A percentile compares a stretch with the other conserved stretches of the same genome.
Conservation (phyloP, 1,284 basidiomycete species). For the Athelia psychrophila region DNA sequence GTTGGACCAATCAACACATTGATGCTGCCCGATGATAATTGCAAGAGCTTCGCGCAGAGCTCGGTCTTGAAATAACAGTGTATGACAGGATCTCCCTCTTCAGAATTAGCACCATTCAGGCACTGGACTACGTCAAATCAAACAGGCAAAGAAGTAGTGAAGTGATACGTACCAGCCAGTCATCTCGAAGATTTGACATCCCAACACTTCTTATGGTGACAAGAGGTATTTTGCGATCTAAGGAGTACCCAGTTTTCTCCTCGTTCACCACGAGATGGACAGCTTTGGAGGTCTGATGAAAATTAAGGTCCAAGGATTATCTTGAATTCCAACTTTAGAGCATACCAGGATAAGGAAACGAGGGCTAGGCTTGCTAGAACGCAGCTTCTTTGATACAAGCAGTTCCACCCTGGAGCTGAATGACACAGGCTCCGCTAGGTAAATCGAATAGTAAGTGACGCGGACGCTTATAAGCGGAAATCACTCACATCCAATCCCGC, state of each 20-base stretch:
- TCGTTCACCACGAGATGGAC: conserved; percentile 78
- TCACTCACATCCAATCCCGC: conserved; percentile 70
- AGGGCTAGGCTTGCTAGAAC: conserved; percentile 92
- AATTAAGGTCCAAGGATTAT: conserved; percentile 5
- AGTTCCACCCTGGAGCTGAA: conserved; percentile 89
- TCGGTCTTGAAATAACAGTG: conserved; percentile 97
- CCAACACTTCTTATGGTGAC: conserved; percentile 84
- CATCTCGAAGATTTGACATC: conserved; percentile 89
- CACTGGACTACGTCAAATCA: conserved; percentile 35
- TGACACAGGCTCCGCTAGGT: conserved; percentile 67
- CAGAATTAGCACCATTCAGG: conserved; percentile 73
- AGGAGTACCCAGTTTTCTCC: conserved; percentile 44
- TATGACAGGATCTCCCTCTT: conserved; percentile 96
- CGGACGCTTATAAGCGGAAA: background rate
- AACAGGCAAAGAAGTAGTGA: conserved; percentile 1
- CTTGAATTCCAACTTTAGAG: conserved; percentile 11
- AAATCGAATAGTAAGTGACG: conserved; percentile 7
- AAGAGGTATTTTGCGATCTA: conserved; percentile 91
- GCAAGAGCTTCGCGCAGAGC: conserved; percentile 79
- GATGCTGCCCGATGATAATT: conserved; percentile 78
- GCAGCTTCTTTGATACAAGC: conserved; percentile 82
- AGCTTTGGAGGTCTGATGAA: conserved; percentile 79
- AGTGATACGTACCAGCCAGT: conserved; percentile 77
- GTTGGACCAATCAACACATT: conserved; percentile 73
- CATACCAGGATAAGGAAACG: conserved; percentile 88